Evolutionary conservation across 257 asterid species (phyloP).

Genomic region (Hygrophila difformis): DNA sequence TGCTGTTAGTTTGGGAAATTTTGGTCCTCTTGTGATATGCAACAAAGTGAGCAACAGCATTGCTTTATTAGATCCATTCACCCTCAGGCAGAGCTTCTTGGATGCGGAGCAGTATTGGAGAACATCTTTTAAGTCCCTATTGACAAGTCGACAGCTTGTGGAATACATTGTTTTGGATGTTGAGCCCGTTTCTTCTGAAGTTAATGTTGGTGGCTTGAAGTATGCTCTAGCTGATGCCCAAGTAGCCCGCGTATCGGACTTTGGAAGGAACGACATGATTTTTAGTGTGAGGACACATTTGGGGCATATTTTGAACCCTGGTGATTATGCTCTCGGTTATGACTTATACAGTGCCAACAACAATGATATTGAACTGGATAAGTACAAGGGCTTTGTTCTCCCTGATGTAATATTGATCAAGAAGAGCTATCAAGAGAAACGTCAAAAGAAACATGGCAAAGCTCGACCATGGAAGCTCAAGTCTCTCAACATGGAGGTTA

Average conservation of each 20-base stretch:
- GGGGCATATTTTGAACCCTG: slow-evolving; percentile 28
- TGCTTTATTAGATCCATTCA: slow-evolving; percentile 21
- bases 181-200: slow-evolving; percentile 20
- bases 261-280: slow-evolving; percentile 17
- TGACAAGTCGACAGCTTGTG: slow-evolving; percentile 24
- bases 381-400: slow-evolving; percentile 1
- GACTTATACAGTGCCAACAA: slow-evolving; percentile 17
- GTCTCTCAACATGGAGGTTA: slow-evolving; percentile 25
- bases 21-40: slow-evolving; percentile 24
- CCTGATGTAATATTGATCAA: slow-evolving; percentile 4
- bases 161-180: slow-evolving; percentile 21
- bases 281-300: slow-evolving; percentile 20
- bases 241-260: slow-evolving; percentile 29
- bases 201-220: slow-evolving; percentile 19
- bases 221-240: slow-evolving; percentile 23
- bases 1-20: slow-evolving; percentile 19
- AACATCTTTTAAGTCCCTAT: slow-evolving; percentile 20
- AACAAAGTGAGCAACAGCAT: slow-evolving; percentile 21
- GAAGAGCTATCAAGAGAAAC: slow-evolving; percentile 10
- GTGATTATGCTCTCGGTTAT: slow-evolving; percentile 28
- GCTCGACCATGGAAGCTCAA: slow-evolving; percentile 20
- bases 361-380: slow-evolving; percentile 8
- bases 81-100: slow-evolving; percentile 19
- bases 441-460: slow-evolving; percentile 15
- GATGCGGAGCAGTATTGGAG: slow-evolving; percentile 26